Percentiles rank a stretch among this genome's conserved stretches.
These are phyloP conservation scores for Phaeosphaeria sp. DNA, from an alignment of 2,329 filamentous ascomycete species.

Conservation along the genomic window DNA sequence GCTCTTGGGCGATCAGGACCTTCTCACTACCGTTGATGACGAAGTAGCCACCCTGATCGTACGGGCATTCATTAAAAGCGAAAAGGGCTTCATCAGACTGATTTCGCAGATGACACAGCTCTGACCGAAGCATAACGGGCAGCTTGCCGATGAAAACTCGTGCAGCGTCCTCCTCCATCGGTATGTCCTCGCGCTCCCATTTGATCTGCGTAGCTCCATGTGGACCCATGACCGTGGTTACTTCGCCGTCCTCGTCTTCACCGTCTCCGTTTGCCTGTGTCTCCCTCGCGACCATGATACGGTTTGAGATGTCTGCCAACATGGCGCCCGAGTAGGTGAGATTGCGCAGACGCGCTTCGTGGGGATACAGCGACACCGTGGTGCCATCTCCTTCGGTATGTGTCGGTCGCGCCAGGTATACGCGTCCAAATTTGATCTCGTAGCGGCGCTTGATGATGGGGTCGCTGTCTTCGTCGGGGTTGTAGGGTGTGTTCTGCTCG, in stretches of 20 bases:
- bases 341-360: constrained; percentile 95
- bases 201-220: constrained; percentile 46
- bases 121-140: constrained; percentile 97
- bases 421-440: constrained; percentile 90
- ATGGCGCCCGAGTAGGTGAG: constrained; percentile 93
- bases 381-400: constrained; percentile 93
- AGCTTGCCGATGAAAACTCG: constrained; percentile 93
- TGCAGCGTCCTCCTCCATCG: constrained; percentile 60
- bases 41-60: constrained; percentile 98
- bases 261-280: constrained; percentile 70
- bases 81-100: constrained; percentile 87
- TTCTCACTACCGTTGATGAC: constrained; percentile 99
- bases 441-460: constrained; percentile 88
- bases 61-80: constrained; percentile 93
- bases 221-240: constrained; percentile 26
- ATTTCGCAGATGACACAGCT: constrained; percentile 88
- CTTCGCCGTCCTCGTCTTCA: constrained; percentile 64
- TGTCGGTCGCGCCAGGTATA: constrained; percentile 87
- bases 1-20: constrained; percentile 96
- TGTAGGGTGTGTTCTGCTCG: constrained; percentile 85
- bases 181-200: constrained; percentile 59
- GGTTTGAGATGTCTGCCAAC: constrained; percentile 87
- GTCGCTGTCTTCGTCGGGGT: constrained; percentile 70
- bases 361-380: constrained; percentile 84
- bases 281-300: constrained; percentile 83